Base-by-base conservation (phyloP, 257 asterid species). In the Fraxinus pennsylvanica region DNA sequence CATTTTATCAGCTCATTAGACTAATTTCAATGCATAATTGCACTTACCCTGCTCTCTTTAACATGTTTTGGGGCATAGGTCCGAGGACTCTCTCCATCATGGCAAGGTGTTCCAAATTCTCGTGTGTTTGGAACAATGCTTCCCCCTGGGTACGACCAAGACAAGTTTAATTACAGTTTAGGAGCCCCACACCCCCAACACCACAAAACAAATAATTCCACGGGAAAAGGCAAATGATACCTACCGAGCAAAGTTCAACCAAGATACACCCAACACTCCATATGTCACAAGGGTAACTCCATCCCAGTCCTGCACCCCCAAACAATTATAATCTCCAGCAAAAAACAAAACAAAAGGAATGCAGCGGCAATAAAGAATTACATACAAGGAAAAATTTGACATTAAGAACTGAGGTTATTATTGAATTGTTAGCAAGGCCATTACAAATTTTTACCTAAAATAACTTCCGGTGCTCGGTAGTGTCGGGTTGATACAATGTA, bases 41-140 rank as follows among this genome's bases (percentile, higher is more conserved):
- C 17, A 27, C 86, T 59, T 81, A 87, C 91, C 85, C 87, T 10
- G 80, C 82, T 80, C 82, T 83, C 70, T 87, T 87, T 76, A 87
- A 32, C 85, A 87, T 85, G 67, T 83, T 79, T 13, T 69, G 84
- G 6, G 91, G 91, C 52, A 87, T 32, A 12, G 87, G 76, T 9
- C 91, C 91, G 17, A 87, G 83, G 0, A 87, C 91, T 76, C 79
- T 85, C 82, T 85, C 91, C 91, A 87, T 87, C 91, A 87, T 87
- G 5, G 91, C 91, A 25, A 87, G 89, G 79, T 87, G 91, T 50
- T 87, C 89, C 9, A 87, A 75, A 68, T 85, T 85, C 47, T 87
- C 91, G 10, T 87, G 91, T 1, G 91, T 87, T 73, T 85, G 89
- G 74, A 87, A 87, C 63, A 87, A 41, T 0, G 91, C 91, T 65